Evolutionary conservation across 495 filamentous ascomycete species (phyloP).

Genomic region (Aspergillus mulundensis): DNA sequence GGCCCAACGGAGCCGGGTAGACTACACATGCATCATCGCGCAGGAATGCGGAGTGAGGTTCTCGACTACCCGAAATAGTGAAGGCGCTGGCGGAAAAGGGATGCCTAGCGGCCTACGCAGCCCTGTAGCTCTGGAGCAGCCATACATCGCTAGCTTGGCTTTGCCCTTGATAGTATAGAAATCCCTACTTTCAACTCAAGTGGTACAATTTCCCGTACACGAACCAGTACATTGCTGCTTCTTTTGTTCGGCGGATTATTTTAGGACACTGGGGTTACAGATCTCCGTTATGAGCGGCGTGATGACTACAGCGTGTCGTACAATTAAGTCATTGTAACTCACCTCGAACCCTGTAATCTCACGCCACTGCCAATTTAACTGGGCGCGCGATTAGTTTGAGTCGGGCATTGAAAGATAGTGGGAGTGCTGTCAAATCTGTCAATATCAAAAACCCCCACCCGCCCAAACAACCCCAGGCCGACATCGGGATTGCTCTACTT

Average conservation of each 20-base stretch:
- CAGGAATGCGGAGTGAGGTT: background rate
- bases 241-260: background rate
- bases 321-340: background rate
- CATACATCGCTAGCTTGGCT: background rate
- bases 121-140: background rate
- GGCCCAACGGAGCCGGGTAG: background rate
- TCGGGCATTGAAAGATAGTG: background rate
- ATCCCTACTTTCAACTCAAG: background rate
- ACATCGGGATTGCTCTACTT: background rate
- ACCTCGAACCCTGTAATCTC: background rate
- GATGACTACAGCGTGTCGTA: conserved; percentile 2
- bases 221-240: background rate
- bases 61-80: background rate
- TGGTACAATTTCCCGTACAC: background rate
- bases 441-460: too few species aligned
- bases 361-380: background rate
- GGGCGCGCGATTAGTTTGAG: background rate
- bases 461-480: background rate
- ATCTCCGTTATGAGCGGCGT: conserved; percentile 1
- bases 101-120: background rate
- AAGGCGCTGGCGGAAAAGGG: background rate
- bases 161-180: background rate
- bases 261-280: background rate
- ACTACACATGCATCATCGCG: conserved; percentile 4
- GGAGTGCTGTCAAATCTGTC: conserved; percentile 9